A percentile compares a stretch with the other conserved stretches of the same genome.
phyloP scores from a whole-genome alignment of 306 rosid genomes.

The Cicer yamashitae region DNA sequence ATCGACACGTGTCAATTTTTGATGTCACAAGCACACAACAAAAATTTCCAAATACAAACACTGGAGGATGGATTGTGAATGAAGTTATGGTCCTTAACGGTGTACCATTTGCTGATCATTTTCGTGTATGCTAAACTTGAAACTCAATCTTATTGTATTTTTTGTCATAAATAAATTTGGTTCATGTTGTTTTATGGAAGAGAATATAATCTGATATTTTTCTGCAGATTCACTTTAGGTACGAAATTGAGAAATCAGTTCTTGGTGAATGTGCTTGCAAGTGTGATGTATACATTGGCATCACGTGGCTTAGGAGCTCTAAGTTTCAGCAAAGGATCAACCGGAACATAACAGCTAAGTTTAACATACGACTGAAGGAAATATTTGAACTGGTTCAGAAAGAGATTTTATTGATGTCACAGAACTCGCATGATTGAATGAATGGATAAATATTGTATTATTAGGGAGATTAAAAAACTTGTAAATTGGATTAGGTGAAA shows the following conservation, averaged over 20 bases:
- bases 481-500: slow-evolving; percentile 5
- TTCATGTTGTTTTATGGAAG: slow-evolving; percentile 12
- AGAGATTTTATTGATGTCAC: slow-evolving; percentile 61
- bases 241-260: slow-evolving; percentile 60
- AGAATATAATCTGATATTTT: neutral
- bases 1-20: slow-evolving; percentile 57
- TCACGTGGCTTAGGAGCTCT: slow-evolving; percentile 72
- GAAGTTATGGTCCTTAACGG: slow-evolving; percentile 76
- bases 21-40: slow-evolving; percentile 76
- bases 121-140: slow-evolving; percentile 55
- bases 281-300: slow-evolving; percentile 60
- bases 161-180: slow-evolving; percentile 8
- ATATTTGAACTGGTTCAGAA: slow-evolving; percentile 61
- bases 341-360: slow-evolving; percentile 61
- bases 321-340: slow-evolving; percentile 68
- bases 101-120: slow-evolving; percentile 72
- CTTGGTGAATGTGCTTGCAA: slow-evolving; percentile 61
- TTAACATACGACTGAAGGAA: slow-evolving; percentile 53
- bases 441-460: neutral
- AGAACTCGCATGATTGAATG: slow-evolving; percentile 27
- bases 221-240: slow-evolving; percentile 73
- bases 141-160: slow-evolving; percentile 7
- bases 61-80: slow-evolving; percentile 66
- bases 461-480: neutral
- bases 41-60: slow-evolving; percentile 48